phyloP scores from a whole-genome alignment of 2,329 filamentous ascomycete species.

The Stachybotrys elegans region DNA sequence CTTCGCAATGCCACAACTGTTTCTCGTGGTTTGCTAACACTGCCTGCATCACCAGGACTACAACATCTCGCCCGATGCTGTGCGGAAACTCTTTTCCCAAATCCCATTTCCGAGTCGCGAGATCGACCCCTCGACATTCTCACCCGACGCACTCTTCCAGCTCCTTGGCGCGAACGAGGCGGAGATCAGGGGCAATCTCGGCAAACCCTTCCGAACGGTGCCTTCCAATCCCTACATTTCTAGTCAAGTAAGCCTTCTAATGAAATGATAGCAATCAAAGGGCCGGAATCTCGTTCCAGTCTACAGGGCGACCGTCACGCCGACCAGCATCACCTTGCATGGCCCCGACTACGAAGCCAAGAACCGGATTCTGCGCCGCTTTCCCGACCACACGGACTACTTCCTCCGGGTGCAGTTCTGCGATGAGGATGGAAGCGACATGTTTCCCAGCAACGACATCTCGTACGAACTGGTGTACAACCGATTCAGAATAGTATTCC shows the following conservation, averaged over 20 bases:
- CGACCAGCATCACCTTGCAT: background rate
- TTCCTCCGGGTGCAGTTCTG: constrained; percentile 69
- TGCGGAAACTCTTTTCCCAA: background rate
- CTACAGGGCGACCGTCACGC: background rate
- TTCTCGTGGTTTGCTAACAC: background rate
- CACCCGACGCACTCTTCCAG: background rate
- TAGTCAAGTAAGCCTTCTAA: background rate
- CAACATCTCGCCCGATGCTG: background rate
- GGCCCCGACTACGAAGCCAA: constrained; percentile 59
- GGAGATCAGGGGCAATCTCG: background rate
- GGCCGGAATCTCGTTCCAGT: background rate
- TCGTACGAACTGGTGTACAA: constrained; percentile 43
- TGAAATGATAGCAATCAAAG: background rate
- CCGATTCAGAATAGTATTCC: constrained; percentile 58
- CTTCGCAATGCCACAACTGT: too few species aligned
- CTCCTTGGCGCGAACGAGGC: background rate
- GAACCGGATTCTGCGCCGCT: constrained; percentile 68
- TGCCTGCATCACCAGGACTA: background rate
- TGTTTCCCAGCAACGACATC: constrained; percentile 51
- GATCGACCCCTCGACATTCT: background rate
- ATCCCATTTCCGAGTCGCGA: background rate
- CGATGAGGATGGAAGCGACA: constrained; percentile 65
- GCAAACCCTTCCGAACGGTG: too few species aligned
- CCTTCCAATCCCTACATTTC: background rate
- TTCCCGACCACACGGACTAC: constrained; percentile 50